Percentiles rank a stretch among this genome's conserved stretches.
Conservation (phyloP, 306 rosid genomes). For the Cucurbita argyrosperma region DNA sequence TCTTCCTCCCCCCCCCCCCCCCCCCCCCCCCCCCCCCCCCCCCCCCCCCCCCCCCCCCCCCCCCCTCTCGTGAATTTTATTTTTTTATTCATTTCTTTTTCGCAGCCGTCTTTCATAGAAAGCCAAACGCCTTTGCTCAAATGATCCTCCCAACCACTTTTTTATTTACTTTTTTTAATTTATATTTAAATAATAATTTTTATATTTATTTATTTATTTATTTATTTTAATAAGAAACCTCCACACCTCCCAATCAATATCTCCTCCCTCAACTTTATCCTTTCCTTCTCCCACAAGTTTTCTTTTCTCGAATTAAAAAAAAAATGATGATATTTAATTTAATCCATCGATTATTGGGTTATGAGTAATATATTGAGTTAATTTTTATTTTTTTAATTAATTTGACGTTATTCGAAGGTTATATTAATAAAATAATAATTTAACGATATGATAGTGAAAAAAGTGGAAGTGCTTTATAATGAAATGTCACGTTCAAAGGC, state of each 20-base stretch:
- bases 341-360: too few species aligned
- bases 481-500: background rate
- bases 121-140: background rate
- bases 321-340: too few species aligned
- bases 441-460: background rate
- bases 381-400: too few species aligned
- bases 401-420: too few species aligned
- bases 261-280: background rate
- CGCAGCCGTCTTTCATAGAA: constrained; percentile 24
- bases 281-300: background rate
- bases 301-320: background rate
- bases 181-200: background rate
- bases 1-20: background rate
- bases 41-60: background rate
- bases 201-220: background rate
- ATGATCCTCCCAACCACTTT: background rate
- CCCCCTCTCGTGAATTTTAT: constrained; percentile 14
- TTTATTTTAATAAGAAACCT: background rate
- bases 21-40: background rate
- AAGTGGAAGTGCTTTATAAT: background rate
- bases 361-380: too few species aligned
- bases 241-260: background rate
- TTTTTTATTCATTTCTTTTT: background rate
- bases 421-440: too few species aligned
- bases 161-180: background rate